Evolutionary conservation across 202 grass and related monocot genomes (phyloP).

Genomic region (Carex arenaria): DNA sequence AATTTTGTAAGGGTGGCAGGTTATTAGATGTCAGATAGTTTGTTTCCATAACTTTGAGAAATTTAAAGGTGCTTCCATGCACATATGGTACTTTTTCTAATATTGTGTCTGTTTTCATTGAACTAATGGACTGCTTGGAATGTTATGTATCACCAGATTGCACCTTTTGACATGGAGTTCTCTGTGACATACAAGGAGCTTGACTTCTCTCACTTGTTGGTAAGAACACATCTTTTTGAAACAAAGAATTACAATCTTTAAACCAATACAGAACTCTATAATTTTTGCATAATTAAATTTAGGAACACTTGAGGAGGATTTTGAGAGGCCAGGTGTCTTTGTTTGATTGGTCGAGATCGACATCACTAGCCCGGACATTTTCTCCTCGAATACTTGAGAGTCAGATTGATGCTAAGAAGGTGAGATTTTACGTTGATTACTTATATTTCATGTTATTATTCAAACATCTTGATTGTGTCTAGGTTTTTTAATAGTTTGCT

Average conservation of each 20-base stretch:
- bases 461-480: slow-evolving; percentile 17
- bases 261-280: slow-evolving; percentile 1
- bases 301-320: slow-evolving; percentile 99
- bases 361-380: slow-evolving; percentile 74
- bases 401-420: slow-evolving; percentile 96
- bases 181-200: slow-evolving; percentile 94
- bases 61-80: neutral
- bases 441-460: neutral
- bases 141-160: slow-evolving; percentile 52
- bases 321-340: slow-evolving; percentile 93
- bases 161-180: slow-evolving; percentile 91
- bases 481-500: neutral
- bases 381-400: slow-evolving; percentile 87
- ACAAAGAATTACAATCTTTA: slow-evolving; percentile 1
- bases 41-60: neutral
- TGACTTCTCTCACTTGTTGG: slow-evolving; percentile 98
- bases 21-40: neutral
- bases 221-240: slow-evolving; percentile 40
- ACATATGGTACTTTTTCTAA: neutral
- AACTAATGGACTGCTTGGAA: slow-evolving; percentile 22
- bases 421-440: slow-evolving; percentile 28
- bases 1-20: neutral
- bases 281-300: slow-evolving; percentile 29
- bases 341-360: slow-evolving; percentile 97
- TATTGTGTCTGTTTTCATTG: neutral